Base-by-base conservation (phyloP, 371 early-diverging fungal species). In the Mortierella polycephala region DNA sequence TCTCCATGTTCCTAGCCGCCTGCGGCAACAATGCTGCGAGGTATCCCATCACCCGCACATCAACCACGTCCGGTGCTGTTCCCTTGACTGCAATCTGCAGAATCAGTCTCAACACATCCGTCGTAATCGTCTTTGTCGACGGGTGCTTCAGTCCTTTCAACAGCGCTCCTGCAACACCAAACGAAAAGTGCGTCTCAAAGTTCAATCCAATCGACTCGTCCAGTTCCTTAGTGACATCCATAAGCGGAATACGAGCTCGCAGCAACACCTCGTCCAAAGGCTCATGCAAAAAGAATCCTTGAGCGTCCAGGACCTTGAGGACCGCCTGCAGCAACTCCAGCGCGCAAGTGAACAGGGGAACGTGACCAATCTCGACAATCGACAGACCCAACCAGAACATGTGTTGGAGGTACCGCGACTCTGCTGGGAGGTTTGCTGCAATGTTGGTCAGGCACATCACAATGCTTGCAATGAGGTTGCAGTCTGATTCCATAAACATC, bases 381-480 rank as follows among this genome's bases (percentile, higher is more conserved):
- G 95, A 90, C 51, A 96, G 82, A 10, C 91, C 95, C 11, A 97
- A 85, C 98, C 98, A 97, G 83, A 96, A 96, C 76, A 96, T 77
- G 54, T 92, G 88, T 44, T 88, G 85, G 54, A 96, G 85, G 67
- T 94, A 95, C 51, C 90, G 85, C 6, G 93, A 92, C 68, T 93
- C 92, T 11, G 87, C 86, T n/a, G 94, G 91, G 46, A 95, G 74
- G 58, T 94, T 94, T 62, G 90, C 91, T 0, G 94, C 91, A 74
- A 96, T 93, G 81, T 93, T 95, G 67, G 93, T 92, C 13, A 98
- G 83, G 64, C 95, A 95, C 88, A 94, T 92, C 68, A 95, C 87
- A 73, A 96, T 96, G 62, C 93, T 92, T 18, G 90, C 84, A 42
- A 95, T 94, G 61, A 95, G 75, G 52, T 88, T 87, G 64, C 87